phyloP scores from a whole-genome alignment of 2,329 filamentous ascomycete genomes.

The Venturiaceae sp. region DNA sequence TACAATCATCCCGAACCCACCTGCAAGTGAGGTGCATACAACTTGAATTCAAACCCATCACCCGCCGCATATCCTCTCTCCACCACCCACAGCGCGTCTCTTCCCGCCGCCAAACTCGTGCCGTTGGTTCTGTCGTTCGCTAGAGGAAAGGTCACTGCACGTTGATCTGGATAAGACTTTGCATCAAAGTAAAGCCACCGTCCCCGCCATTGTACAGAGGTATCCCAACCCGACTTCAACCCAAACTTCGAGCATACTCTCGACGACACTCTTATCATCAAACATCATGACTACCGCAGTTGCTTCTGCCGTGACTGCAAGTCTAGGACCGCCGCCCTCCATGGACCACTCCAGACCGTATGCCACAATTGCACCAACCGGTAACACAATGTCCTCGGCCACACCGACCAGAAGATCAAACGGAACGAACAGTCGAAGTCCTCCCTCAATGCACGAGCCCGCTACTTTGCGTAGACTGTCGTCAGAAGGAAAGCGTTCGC shows the following conservation, averaged over 20 bases:
- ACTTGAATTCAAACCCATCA: neutral
- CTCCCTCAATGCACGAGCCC: slow-evolving; percentile 17
- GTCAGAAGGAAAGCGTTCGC: slow-evolving; percentile 43
- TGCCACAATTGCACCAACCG: slow-evolving; percentile 29
- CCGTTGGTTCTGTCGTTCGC: slow-evolving; percentile 29
- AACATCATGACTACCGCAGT: slow-evolving; percentile 36
- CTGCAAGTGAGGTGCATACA: neutral
- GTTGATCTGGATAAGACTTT: neutral
- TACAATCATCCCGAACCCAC: neutral
- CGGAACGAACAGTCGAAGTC: slow-evolving; percentile 7
- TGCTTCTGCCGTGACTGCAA: slow-evolving; percentile 30
- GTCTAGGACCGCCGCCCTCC: slow-evolving; percentile 19
- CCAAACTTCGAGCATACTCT: neutral
- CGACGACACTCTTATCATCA: neutral
- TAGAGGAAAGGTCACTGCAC: neutral
- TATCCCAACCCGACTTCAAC: neutral
- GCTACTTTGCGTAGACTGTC: slow-evolving; percentile 21
- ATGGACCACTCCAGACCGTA: slow-evolving; percentile 31
- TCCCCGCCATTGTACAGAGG: neutral
- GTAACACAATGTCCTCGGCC: slow-evolving; percentile 12
- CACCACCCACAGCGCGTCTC: neutral
- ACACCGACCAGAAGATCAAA: slow-evolving; percentile 9
- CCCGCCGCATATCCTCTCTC: neutral
- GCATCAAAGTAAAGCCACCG: neutral
- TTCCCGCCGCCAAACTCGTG: slow-evolving; percentile 32